Evolutionary conservation across 1,284 basidiomycete genomes (phyloP).

Genomic region (Abortiporus biennis): DNA sequence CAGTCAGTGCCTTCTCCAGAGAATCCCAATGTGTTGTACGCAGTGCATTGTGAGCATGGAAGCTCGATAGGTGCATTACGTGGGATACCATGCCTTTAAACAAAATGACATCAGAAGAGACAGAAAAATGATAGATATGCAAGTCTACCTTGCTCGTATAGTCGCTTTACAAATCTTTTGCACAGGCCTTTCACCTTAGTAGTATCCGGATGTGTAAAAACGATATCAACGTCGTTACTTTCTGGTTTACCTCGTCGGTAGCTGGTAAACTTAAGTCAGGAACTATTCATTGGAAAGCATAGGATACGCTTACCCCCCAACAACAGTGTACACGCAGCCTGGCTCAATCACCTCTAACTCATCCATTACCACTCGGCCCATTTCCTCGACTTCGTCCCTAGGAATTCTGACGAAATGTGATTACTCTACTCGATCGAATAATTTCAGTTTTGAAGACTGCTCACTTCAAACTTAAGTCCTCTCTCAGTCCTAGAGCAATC

Average conservation of each 20-base stretch:
- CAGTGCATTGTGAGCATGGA: conserved; percentile 48
- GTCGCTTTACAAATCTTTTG: conserved; percentile 40
- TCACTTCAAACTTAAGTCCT: conserved; percentile 40
- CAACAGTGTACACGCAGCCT: conserved; percentile 61
- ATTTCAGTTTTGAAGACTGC: conserved; percentile 4
- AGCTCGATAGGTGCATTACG: conserved; percentile 57
- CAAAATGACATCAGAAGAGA: neutral
- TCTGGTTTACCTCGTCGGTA: conserved; percentile 70
- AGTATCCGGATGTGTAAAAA: conserved; percentile 61
- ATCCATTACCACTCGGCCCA: conserved; percentile 46
- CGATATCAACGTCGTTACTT: conserved; percentile 76
- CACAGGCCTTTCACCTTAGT: conserved; percentile 45
- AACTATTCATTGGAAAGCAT: neutral
- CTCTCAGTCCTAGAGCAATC: conserved; percentile 43
- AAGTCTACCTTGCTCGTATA: conserved; percentile 55
- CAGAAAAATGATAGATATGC: conserved; percentile 12
- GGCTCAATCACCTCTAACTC: conserved; percentile 51
- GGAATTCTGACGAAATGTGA: conserved; percentile 42
- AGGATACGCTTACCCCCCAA: conserved; percentile 52
- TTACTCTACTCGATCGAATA: neutral
- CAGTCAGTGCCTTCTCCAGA: conserved; percentile 66
- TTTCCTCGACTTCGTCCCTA: conserved; percentile 62
- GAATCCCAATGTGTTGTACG: conserved; percentile 54
- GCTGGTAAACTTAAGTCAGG: conserved; percentile 28
- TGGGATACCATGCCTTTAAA: conserved; percentile 56